phyloP scores from a whole-genome alignment of 331 rosid genomes.

The Spiraea crenata region DNA sequence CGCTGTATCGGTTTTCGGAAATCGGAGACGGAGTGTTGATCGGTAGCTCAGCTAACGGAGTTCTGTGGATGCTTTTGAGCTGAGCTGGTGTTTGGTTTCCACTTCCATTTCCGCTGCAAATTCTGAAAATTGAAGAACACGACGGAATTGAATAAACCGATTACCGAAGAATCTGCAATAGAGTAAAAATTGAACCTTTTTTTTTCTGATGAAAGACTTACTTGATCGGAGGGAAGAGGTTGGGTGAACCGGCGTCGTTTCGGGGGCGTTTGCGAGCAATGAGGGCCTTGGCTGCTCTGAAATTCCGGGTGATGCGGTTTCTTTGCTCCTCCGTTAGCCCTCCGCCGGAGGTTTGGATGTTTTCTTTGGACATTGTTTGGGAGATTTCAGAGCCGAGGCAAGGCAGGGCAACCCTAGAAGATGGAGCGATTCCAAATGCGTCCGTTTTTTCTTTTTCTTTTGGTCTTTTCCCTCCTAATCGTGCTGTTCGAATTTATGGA shows the following conservation, averaged over 20 bases:
- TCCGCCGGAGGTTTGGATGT: slow-evolving; percentile 10
- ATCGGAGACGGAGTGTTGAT: slow-evolving; percentile 28
- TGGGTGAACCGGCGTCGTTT: slow-evolving; percentile 27
- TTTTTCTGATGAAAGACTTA: slow-evolving; percentile 9
- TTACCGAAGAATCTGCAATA: background rate
- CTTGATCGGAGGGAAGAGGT: slow-evolving; percentile 27
- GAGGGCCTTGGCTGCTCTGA: slow-evolving; percentile 71
- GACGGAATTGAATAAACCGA: background rate
- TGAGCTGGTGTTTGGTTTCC: slow-evolving; percentile 22
- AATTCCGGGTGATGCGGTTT: slow-evolving; percentile 52
- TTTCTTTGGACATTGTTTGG: slow-evolving; percentile 2
- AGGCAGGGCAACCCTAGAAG: background rate
- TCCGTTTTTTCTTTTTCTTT: background rate
- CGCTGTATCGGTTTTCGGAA: background rate
- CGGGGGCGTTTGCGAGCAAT: slow-evolving; percentile 70
- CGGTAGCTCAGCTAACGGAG: slow-evolving; percentile 55
- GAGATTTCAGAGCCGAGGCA: background rate
- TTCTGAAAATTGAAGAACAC: slow-evolving; percentile 30
- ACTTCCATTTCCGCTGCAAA: slow-evolving; percentile 22
- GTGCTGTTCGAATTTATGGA: background rate
- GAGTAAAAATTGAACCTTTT: background rate
- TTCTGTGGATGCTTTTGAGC: slow-evolving; percentile 38
- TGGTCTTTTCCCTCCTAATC: slow-evolving; percentile 8
- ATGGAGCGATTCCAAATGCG: background rate
- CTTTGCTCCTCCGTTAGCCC: slow-evolving; percentile 41